phyloP scores from a whole-genome alignment of 306 rosid species.

The Luffa aegyptiaca region DNA sequence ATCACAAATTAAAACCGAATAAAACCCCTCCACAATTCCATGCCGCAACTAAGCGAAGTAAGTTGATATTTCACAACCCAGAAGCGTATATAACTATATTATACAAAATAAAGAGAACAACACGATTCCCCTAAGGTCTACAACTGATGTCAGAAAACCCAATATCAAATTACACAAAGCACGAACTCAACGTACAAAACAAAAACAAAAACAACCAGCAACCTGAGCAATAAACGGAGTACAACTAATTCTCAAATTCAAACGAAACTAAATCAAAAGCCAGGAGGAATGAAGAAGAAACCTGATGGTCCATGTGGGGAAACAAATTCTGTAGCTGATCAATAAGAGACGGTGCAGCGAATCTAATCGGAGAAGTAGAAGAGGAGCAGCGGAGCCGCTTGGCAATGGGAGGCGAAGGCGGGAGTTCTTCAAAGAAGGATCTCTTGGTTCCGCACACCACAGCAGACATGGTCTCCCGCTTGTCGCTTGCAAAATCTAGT shows the following conservation, averaged over 20 bases:
- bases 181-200: background rate
- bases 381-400: conserved; percentile 91
- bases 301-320: conserved; percentile 74
- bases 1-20: background rate
- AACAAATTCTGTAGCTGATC: conserved; percentile 63
- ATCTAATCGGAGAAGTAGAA: conserved; percentile 65
- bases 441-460: conserved; percentile 98
- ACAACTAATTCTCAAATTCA: background rate
- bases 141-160: background rate
- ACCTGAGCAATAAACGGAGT: background rate
- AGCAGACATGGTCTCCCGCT: conserved; percentile 71
- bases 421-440: conserved; percentile 93
- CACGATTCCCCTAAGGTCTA: background rate
- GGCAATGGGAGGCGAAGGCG: conserved; percentile 74
- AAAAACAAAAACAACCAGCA: background rate
- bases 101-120: background rate
- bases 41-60: background rate
- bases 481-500: background rate
- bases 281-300: background rate
- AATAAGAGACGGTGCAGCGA: conserved; percentile 38
- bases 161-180: background rate
- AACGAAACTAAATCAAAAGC: background rate
- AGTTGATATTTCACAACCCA: background rate
- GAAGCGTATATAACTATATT: background rate
- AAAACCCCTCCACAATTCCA: background rate